Evolutionary conservation across 306 rosid genomes (phyloP), one percentile per base, ranked within the genome.

Genomic region (Inga laurina): DNA sequence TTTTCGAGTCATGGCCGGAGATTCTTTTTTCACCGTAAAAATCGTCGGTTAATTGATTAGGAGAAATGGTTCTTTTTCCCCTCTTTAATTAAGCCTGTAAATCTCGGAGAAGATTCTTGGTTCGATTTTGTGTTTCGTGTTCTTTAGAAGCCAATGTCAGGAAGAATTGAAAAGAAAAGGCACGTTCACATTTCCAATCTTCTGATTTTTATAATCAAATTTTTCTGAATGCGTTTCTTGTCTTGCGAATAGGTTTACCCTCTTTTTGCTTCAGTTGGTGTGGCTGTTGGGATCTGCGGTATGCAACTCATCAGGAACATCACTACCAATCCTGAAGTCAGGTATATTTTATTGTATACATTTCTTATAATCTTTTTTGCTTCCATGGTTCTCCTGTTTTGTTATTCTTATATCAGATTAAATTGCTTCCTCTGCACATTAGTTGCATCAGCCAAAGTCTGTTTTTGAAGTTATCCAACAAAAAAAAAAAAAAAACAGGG

Each of bases 301-400:
- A 82, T 88, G 92, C 97, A 92, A 79, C 98, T 94, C 37, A 44
- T 92, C 30, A 90, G 97, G 80, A 94, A 94, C 67, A 92, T 92
- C 81, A 52, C 67, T 72, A 71, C 85, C 82, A 94, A 94, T 82
- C 97, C 97, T 64, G 98, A 92, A 88, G 98, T 94, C 77, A 90
- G 98, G 97, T 88, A 85, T 1, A 4, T 57, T 19, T 19, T 57
- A 54, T 54, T 16, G 8, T 14, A 14, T 52, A 1, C 21, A 7
- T 39, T 39, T 39, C 43, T 39, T 39, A 39, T 39, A 39, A 39
- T 14, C 54, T 49, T 3, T 49, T 16, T 49, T 49, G 6, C 19
- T 49, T 49, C 54, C 54, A 49, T 49, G 54, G 4, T 49, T 49
- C 18, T 49, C 16, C 18, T 49, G 54, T 16, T 49, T 49, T 16